phyloP scores from a whole-genome alignment of 441 rosid genomes.

The Pelargonium citronellum region DNA sequence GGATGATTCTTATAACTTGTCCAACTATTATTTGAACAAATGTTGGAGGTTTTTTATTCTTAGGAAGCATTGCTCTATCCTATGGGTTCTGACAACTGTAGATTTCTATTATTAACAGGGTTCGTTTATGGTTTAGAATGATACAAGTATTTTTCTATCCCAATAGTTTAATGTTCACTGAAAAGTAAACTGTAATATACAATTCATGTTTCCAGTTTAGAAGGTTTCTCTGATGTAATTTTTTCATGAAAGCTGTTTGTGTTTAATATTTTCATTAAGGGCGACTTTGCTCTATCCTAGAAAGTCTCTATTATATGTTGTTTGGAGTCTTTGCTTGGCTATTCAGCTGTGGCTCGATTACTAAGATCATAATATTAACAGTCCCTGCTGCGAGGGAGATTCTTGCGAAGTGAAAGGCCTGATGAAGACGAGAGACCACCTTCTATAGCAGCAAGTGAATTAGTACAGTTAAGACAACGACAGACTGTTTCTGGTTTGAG shows the following conservation, averaged over 20 bases:
- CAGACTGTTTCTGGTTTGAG: conserved; percentile 92
- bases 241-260: not conserved
- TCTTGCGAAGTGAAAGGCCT: conserved; percentile 76
- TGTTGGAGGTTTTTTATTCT: not conserved
- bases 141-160: not conserved
- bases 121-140: not conserved
- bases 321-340: not conserved
- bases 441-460: conserved; percentile 74
- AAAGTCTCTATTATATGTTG: not conserved
- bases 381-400: conserved; percentile 94
- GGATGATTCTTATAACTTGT: not conserved
- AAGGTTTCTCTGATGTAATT: not conserved
- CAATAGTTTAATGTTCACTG: not conserved
- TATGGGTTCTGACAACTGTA: not conserved
- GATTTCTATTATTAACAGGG: not conserved
- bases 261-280: not conserved
- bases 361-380: conserved; percentile 31
- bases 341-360: conserved; percentile 14
- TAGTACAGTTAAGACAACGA: conserved; percentile 78
- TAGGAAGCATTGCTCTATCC: not conserved
- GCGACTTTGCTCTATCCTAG: not conserved
- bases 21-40: not conserved
- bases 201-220: not conserved
- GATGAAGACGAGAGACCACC: conserved; percentile 73
- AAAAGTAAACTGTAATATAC: not conserved